Evolutionary conservation across 345 rosid genomes (phyloP), one percentile per base, ranked within the genome.

Genomic region (Toxicodendron radicans): DNA sequence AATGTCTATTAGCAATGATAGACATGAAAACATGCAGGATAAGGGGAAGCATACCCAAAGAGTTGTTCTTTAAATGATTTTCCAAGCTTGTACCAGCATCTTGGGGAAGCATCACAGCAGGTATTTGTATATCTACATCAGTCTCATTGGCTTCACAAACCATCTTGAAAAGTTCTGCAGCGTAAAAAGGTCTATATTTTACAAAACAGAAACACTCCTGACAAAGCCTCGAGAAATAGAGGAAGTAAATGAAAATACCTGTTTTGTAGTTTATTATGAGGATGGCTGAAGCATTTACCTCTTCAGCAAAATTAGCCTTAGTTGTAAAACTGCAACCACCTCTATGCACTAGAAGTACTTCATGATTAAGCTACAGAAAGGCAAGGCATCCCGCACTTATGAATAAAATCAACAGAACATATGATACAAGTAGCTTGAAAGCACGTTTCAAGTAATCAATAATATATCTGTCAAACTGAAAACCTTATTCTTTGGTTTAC

Each of bases 101-200:
- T 75, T 91, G 90, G 23, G 99, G 98, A 57, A 95, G 92, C 97
- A 95, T 93, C 73, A 95, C 88, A 76, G 94, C 92, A 38, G 98
- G 94, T 77, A 95, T 93, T 64, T 61, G 32, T 68, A 93, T 91
- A 24, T 68, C 73, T 64, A 91, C 84, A 82, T 90, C 88, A 53
- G 92, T 84, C 81, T 92, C 95, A 76, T 87, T 82, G 5, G 66
- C 75, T 72, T 89, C 96, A 56, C 99, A 95, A 56, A 95, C 98
- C 99, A 95, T 95, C 91, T 95, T 95, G 81, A 91, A 89, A 72
- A 95, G 97, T 72, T 90, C 98, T 93, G 88, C 83, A 79, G 66
- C 66, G 64, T 58, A 84, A 80, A 71, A 38, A 73, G 52, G 20
- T 65, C 59, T 53, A 41, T 49, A 49, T n/a, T 51, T 2, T 51